Base-by-base conservation (phyloP, 139 green algal species). In the Closterium sp. region DNA sequence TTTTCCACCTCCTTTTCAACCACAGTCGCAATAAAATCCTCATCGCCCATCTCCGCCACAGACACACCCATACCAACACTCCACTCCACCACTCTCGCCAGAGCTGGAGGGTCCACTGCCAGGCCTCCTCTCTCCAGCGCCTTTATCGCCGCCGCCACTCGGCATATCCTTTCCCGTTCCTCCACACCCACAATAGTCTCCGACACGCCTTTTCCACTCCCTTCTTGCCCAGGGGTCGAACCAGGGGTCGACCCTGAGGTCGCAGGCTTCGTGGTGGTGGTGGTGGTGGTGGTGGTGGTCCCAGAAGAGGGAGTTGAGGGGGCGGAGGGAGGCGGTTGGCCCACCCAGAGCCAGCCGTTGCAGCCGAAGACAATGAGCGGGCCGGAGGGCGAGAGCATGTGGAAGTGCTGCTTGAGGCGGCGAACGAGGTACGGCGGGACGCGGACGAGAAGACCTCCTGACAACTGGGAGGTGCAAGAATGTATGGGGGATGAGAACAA, bases 271-370 rank as follows among this genome's bases (percentile, higher is more conserved):
- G n/a, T n/a, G n/a, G n/a, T n/a, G n/a, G n/a, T n/a, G n/a, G n/a
- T n/a, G n/a, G n/a, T n/a, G n/a, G n/a, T n/a, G n/a, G n/a, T n/a
- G n/a, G n/a, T n/a, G n/a, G n/a, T n/a, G 55, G 55, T 76, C 16
- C 55, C 55, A 28, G 55, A 4, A 6, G 55, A 28, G 55, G 16
- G 16, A 12, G 55, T 28, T 76, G 55, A 64, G 8, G 25, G 7
- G 32, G 23, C 90, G 55, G 55, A 28, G 55, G 55, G 55, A 76
- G 55, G 55, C 76, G 96, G 94, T 66, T n/a, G 81, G 3, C 92
- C 85, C 33, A 98, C 95, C 97, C 97, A 98, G 0, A 98, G 91
- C 3, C 96, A 90, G 1, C 97, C 97, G 89, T 98, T 98, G 93
- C 94, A 96, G 4, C 97, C 97, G 31, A 98, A 91, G 33, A 98